Conservation (phyloP, 2,329 filamentous ascomycete genomes). For the Aspergillus alliaceus region DNA sequence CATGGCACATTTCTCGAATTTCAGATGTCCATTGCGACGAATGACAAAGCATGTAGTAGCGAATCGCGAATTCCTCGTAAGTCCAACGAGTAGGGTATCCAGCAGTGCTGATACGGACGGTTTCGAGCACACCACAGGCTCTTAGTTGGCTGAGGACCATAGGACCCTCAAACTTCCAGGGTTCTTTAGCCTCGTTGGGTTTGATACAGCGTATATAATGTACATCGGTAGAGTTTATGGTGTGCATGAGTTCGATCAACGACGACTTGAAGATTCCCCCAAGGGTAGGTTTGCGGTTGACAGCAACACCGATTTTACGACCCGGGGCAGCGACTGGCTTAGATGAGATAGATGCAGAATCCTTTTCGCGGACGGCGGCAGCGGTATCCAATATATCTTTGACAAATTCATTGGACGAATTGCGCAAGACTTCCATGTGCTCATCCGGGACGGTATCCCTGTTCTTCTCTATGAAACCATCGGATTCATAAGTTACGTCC, state of each 20-base stretch:
- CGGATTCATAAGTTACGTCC: constrained; percentile 97
- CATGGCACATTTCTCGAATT: constrained; percentile 90
- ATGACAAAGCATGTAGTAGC: constrained; percentile 97
- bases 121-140: constrained; percentile 98
- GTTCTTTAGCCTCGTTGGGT: constrained; percentile 92
- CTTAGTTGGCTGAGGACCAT: constrained; percentile 98
- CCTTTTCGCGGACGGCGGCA: constrained; percentile 85
- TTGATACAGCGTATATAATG: constrained; percentile 99
- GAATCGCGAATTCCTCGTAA: constrained; percentile 94
- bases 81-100: constrained; percentile 98
- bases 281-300: constrained; percentile 93
- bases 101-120: constrained; percentile 93
- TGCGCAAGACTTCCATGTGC: constrained; percentile 88
- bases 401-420: constrained; percentile 82
- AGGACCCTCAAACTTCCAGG: constrained; percentile 97
- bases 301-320: constrained; percentile 84
- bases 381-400: constrained; percentile 82
- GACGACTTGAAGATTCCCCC: constrained; percentile 99
- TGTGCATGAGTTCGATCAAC: constrained; percentile 95
- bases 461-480: constrained; percentile 99
- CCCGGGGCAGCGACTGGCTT: constrained; percentile 71
- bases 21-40: constrained; percentile 90
- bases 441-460: constrained; percentile 97
- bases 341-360: constrained; percentile 65
- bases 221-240: constrained; percentile 96